Evolutionary conservation across 2,329 filamentous ascomycete genomes (phyloP).

Genomic region (Ophiognomonia clavigignenti-juglandacearum): DNA sequence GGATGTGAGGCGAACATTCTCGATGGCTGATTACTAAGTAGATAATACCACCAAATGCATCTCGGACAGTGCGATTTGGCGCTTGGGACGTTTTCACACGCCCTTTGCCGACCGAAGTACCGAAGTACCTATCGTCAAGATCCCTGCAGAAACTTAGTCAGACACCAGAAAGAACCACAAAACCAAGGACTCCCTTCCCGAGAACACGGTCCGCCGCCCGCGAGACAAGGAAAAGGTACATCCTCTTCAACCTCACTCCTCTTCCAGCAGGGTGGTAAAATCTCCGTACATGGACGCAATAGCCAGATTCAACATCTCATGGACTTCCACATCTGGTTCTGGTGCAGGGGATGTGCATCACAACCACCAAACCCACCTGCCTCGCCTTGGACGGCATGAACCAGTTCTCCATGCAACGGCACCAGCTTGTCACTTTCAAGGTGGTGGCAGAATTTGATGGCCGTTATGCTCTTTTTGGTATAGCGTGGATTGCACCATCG

Average conservation of each 20-base stretch:
- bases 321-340: constrained; percentile 1
- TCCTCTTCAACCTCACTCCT: constrained; percentile 8
- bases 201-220: background rate
- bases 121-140: no score
- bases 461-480: constrained; percentile 20
- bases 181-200: background rate
- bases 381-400: no score
- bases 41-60: background rate
- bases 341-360: constrained; percentile 3
- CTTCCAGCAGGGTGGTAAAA: background rate
- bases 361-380: constrained; percentile 2
- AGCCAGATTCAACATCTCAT: constrained; percentile 1
- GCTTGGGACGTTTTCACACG: no score
- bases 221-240: constrained; percentile 1
- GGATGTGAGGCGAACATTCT: constrained; percentile 4
- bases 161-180: background rate
- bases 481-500: constrained; percentile 51
- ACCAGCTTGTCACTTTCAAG: constrained; percentile 9
- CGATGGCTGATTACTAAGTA: background rate
- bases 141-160: background rate
- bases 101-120: no score
- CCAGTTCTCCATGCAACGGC: constrained; percentile 1
- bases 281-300: background rate
- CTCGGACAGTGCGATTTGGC: background rate
- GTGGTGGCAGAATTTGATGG: constrained; percentile 13